Evolutionary conservation across 345 rosid species (phyloP).

Genomic region (Pseudoturritis turrita): DNA sequence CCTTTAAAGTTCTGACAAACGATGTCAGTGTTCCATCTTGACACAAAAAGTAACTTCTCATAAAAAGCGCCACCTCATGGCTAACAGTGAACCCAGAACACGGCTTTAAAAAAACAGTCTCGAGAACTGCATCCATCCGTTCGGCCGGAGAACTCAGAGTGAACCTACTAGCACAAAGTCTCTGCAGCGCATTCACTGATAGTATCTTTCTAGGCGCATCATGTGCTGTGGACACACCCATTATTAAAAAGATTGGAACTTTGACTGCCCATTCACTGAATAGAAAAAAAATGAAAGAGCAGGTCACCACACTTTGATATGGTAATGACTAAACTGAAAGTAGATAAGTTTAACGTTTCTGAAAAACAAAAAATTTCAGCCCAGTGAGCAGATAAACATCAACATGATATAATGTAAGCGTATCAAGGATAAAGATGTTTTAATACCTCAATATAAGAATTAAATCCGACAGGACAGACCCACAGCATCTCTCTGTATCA

Average conservation of each 20-base stretch:
- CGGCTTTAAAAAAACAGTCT: slow-evolving; percentile 71
- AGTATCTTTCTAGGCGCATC: slow-evolving; percentile 65
- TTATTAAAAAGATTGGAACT: slow-evolving; percentile 69
- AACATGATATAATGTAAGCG: background rate
- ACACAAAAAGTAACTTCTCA: slow-evolving; percentile 72
- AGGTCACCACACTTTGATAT: background rate
- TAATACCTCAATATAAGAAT: slow-evolving; percentile 72
- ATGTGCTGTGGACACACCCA: slow-evolving; percentile 87
- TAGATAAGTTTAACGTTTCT: background rate
- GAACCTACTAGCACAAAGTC: slow-evolving; percentile 61
- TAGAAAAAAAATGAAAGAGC: slow-evolving; percentile 7
- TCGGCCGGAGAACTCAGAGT: slow-evolving; percentile 71
- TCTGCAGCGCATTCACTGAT: slow-evolving; percentile 56
- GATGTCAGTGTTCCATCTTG: slow-evolving; percentile 91
- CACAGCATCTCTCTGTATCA: slow-evolving; percentile 80
- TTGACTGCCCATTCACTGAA: slow-evolving; percentile 83
- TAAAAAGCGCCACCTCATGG: slow-evolving; percentile 63
- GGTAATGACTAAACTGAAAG: background rate
- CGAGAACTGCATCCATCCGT: slow-evolving; percentile 78
- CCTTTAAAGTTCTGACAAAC: slow-evolving; percentile 87
- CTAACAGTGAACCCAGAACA: slow-evolving; percentile 70
- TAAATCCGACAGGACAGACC: slow-evolving; percentile 70
- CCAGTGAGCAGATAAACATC: background rate
- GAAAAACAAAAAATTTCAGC: background rate
- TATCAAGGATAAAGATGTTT: background rate